Percentiles rank a stretch among this genome's conserved stretches.
Conservation (phyloP, 495 filamentous ascomycete species). For the Aspergillus wentii region DNA sequence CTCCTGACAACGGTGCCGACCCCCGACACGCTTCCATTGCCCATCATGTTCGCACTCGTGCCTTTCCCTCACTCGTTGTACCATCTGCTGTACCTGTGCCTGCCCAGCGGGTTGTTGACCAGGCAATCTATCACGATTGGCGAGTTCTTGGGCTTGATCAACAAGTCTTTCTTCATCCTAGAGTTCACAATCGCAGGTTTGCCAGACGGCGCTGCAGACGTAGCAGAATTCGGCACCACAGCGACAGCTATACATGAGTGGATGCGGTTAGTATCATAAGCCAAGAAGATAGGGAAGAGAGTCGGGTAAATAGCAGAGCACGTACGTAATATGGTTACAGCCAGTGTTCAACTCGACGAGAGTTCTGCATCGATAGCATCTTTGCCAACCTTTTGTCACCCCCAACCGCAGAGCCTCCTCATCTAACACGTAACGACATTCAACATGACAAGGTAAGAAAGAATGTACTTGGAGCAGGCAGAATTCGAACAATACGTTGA, state of each 20-base stretch:
- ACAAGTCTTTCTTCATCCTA: not conserved
- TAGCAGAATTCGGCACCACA: slow-evolving; percentile 21
- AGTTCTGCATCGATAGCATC: slow-evolving; percentile 23
- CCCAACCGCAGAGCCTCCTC: slow-evolving; percentile 17
- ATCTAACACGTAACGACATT: slow-evolving; percentile 3
- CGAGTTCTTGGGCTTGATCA: not conserved
- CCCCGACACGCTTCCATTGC: slow-evolving; percentile 2
- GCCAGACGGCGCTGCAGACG: slow-evolving; percentile 32
- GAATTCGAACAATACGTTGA: slow-evolving; percentile 24
- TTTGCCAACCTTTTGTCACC: slow-evolving; percentile 18
- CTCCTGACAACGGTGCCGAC: slow-evolving; percentile 3
- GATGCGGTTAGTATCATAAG: not conserved
- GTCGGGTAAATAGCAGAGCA: slow-evolving; percentile 1
- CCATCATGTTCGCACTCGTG: slow-evolving; percentile 1
- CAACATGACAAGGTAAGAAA: no score
- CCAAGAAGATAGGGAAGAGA: not conserved
- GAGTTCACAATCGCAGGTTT: slow-evolving; percentile 38
- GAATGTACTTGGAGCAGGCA: slow-evolving; percentile 21
- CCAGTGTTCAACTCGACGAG: slow-evolving; percentile 16
- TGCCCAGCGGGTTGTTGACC: not conserved
- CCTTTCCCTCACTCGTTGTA: not conserved
- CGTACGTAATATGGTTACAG: slow-evolving; percentile 25
- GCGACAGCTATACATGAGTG: slow-evolving; percentile 2
- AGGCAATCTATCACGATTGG: not conserved
- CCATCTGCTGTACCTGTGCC: not conserved